Evolutionary conservation across 208 protist species (phyloP), one percentile per base, ranked within the genome.

Genomic region (Acanthamoeba lenticulata): DNA sequence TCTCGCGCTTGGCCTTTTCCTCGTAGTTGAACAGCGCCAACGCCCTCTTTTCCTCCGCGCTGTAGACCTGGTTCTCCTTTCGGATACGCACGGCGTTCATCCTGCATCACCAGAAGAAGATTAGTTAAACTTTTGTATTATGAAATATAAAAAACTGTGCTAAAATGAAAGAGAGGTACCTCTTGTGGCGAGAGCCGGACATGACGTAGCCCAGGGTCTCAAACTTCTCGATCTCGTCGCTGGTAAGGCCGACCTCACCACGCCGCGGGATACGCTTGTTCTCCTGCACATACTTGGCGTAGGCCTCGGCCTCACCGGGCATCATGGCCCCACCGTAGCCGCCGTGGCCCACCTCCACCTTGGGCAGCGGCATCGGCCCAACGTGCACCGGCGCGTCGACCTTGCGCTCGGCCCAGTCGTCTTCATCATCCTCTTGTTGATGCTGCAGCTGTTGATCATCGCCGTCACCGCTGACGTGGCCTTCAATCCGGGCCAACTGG

Each of bases 31-130:
- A 88, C 74, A 98, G 91, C 27, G 97, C 97, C 27, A 98, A 21
- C 3, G 95, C 94, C 36, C 97, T 95, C 89, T 97, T 96, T 90
- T 98, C 98, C 72, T 98, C 98, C 1, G 97, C 98, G 4, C 32
- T 95, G 92, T 97, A 98, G 24, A 98, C 94, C 96, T 98, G 97
- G 88, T 96, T 97, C 95, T 98, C 97, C 94, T 98, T 98, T 38
- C 97, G 95, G 21, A 98, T 94, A 96, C 98, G 98, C 27, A 98
- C 95, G 24, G 97, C 98, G 79, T 98, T 98, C 98, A 98, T 98
- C 29, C 97, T 81, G 60, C 81, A 77, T 92, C 98, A 96, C 85
- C 98, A 52, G 27, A 17, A 47, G 57, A 6, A 52, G 47, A 15
- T n/a, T n/a, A n/a, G n/a, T n/a, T n/a, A n/a, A n/a, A n/a, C n/a